These are phyloP conservation scores for Aspergillus sp. DNA, from an alignment of 2,329 filamentous ascomycete species.

Conservation along the genomic window DNA sequence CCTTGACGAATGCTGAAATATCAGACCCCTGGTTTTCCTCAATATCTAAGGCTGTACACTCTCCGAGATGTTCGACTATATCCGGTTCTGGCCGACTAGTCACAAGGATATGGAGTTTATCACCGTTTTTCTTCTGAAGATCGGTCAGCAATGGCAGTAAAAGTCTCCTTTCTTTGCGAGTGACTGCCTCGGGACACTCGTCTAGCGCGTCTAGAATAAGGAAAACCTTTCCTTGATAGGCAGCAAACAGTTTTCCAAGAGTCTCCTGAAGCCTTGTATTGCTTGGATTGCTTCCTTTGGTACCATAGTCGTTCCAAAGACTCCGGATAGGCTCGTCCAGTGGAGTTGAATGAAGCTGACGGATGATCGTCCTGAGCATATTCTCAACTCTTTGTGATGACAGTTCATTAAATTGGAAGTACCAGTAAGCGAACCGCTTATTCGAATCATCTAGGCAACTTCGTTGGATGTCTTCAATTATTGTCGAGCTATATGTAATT, in stretches of 20 bases:
- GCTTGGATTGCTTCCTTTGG: neutral
- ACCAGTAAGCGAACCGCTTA: neutral
- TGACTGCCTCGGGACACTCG: neutral
- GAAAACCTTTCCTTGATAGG: neutral
- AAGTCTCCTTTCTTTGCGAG: neutral
- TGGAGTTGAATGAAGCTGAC: neutral
- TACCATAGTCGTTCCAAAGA: neutral
- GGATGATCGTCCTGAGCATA: neutral
- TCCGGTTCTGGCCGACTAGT: neutral
- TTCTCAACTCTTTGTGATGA: neutral
- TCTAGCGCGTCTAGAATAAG: conserved; percentile 5
- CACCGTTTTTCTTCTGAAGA: neutral
- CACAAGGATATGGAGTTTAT: neutral
- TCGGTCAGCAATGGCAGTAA: neutral
- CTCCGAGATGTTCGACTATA: neutral
- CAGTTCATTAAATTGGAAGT: neutral
- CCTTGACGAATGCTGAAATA: neutral
- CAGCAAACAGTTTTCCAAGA: neutral
- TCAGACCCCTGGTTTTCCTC: neutral
- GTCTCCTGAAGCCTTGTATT: neutral
- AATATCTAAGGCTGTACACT: neutral
- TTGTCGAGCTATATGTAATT: neutral
- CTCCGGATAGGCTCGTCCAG: neutral
- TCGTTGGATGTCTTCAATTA: neutral
- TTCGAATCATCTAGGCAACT: neutral